These are phyloP conservation scores for Centrapalus pauciflorus DNA, from an alignment of 129 eudicot genomes.

Conservation along the genomic window DNA sequence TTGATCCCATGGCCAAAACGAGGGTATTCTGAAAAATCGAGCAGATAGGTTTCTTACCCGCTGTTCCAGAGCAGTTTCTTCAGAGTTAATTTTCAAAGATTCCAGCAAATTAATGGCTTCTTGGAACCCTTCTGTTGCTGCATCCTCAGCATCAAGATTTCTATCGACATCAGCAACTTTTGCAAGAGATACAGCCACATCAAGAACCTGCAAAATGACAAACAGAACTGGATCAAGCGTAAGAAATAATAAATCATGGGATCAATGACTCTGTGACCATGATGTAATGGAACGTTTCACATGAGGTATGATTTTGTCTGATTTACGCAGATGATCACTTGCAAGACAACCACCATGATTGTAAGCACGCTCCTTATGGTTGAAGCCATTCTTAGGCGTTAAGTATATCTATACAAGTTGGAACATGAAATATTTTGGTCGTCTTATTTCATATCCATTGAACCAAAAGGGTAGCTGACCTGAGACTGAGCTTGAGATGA, in stretches of 20 bases:
- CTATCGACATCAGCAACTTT: conserved; percentile 96
- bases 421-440: too few species aligned
- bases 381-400: too few species aligned
- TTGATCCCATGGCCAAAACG: neutral
- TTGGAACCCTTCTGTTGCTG: conserved; percentile 64
- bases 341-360: neutral
- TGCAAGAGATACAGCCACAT: conserved; percentile 88
- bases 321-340: neutral
- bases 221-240: neutral
- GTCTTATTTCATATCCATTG: neutral
- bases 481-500: conserved; percentile 58
- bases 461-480: conserved; percentile 35
- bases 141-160: conserved; percentile 66
- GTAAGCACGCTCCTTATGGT: neutral
- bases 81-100: conserved; percentile 43
- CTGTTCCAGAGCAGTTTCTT: conserved; percentile 67
- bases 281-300: neutral
- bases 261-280: too few species aligned
- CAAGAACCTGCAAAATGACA: conserved; percentile 50
- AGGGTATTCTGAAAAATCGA: too few species aligned
- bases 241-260: neutral
- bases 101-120: conserved; percentile 72
- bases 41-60: conserved; percentile 45
- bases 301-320: neutral
- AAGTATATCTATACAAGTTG: too few species aligned